phyloP scores from a whole-genome alignment of 1,139 yeast genomes.

The Saccharomycopsis hybrid region DNA sequence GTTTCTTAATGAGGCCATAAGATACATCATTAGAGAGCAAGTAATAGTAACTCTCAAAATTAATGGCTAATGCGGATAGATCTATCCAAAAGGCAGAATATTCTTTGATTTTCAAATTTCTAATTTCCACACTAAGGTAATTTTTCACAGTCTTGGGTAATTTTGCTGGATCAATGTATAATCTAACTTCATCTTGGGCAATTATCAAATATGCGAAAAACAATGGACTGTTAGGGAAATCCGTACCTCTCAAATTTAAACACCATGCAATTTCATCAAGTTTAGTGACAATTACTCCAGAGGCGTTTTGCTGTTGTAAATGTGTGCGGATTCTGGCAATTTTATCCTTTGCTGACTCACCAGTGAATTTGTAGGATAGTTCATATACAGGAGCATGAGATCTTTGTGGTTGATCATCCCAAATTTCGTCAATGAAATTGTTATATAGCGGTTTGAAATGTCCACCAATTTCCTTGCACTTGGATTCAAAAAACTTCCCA shows the following conservation, averaged over 20 bases:
- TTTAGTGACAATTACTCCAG: constrained; percentile 47
- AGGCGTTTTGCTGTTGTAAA: constrained; percentile 34
- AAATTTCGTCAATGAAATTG: constrained; percentile 71
- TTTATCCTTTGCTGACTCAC: constrained; percentile 41
- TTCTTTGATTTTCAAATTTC: constrained; percentile 37
- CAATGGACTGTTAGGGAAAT: constrained; percentile 84
- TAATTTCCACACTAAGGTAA: constrained; percentile 28
- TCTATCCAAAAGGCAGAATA: constrained; percentile 55
- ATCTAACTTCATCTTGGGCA: constrained; percentile 41
- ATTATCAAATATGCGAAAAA: constrained; percentile 76
- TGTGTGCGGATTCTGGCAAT: constrained; percentile 27
- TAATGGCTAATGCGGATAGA: constrained; percentile 35
- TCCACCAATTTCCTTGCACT: constrained; percentile 20
- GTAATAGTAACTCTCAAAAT: constrained; percentile 31
- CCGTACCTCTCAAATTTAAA: constrained; percentile 65
- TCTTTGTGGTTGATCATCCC: constrained; percentile 54
- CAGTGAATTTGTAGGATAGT: constrained; percentile 43
- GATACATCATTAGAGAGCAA: constrained; percentile 63
- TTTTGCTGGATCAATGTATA: constrained; percentile 28
- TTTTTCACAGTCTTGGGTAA: constrained; percentile 44
- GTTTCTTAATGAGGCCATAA: constrained; percentile 70
- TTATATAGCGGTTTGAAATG: constrained; percentile 37
- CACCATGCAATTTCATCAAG: constrained; percentile 94
- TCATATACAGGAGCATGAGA: constrained; percentile 39
- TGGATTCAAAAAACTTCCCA: constrained; percentile 13